These are phyloP conservation scores for Fusarium pilosicola DNA, from an alignment of 2,329 filamentous ascomycete species.

Conservation along the genomic window DNA sequence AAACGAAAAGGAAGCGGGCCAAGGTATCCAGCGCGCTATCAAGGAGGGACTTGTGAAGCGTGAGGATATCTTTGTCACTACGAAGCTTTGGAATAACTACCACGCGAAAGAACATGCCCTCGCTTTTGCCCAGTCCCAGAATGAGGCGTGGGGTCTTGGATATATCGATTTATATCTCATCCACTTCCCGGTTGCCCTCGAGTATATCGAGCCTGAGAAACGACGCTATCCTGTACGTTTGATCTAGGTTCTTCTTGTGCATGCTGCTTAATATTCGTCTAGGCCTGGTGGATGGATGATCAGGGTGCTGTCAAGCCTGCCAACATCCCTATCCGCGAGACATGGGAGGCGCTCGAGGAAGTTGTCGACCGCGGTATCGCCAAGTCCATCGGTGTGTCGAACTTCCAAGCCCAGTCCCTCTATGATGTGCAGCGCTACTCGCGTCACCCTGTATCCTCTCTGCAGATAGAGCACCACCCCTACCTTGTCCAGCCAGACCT, in stretches of 20 bases:
- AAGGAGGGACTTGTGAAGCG: constrained; percentile 69
- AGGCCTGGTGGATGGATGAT: constrained; percentile 52
- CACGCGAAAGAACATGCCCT: constrained; percentile 80
- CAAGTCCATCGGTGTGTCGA: constrained; percentile 79
- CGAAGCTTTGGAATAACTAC: constrained; percentile 92
- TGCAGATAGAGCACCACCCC: constrained; percentile 77
- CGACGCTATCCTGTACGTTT: constrained; percentile 51
- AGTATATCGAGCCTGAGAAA: constrained; percentile 55
- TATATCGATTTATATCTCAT: constrained; percentile 90
- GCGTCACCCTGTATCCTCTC: constrained; percentile 60
- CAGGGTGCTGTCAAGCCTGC: constrained; percentile 60
- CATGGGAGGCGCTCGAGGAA: constrained; percentile 80
- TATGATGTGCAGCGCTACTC: constrained; percentile 71
- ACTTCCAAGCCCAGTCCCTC: constrained; percentile 72
- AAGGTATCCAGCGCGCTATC: constrained; percentile 68
- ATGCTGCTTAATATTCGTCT: background rate
- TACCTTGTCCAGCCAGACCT: constrained; percentile 71
- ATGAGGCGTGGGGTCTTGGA: constrained; percentile 81
- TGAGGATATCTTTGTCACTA: constrained; percentile 87
- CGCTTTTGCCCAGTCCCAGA: constrained; percentile 77
- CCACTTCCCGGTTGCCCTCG: constrained; percentile 66
- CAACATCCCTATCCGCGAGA: constrained; percentile 78
- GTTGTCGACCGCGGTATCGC: constrained; percentile 74
- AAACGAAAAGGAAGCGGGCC: constrained; percentile 73
- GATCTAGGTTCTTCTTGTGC: background rate